A percentile compares a stretch with the other conserved stretches of the same genome.
phyloP scores from a whole-genome alignment of 2,329 filamentous ascomycete species.

The Allantophomopsis cytisporea region DNA sequence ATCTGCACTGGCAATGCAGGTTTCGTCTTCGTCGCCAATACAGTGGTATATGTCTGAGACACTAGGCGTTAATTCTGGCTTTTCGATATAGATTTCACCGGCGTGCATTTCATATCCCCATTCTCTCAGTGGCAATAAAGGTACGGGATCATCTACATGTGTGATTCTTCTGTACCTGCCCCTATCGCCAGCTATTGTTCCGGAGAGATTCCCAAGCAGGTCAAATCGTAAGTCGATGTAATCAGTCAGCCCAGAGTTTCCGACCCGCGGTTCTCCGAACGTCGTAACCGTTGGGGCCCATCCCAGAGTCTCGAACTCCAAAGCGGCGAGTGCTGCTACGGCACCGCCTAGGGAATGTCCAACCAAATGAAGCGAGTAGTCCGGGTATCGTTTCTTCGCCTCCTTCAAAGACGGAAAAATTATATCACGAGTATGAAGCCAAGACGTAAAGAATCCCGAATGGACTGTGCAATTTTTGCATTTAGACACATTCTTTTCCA shows the following conservation, averaged over 20 bases:
- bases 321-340: slow-evolving; percentile 72
- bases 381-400: slow-evolving; percentile 46
- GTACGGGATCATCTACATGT: slow-evolving; percentile 77
- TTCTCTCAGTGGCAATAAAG: slow-evolving; percentile 70
- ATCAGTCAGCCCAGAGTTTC: slow-evolving; percentile 39
- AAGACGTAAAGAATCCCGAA: slow-evolving; percentile 76
- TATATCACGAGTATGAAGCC: slow-evolving; percentile 57
- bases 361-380: slow-evolving; percentile 64
- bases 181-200: background rate
- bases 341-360: slow-evolving; percentile 87
- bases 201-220: background rate
- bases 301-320: slow-evolving; percentile 65
- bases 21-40: slow-evolving; percentile 52
- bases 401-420: slow-evolving; percentile 55
- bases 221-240: slow-evolving; percentile 41
- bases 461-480: slow-evolving; percentile 90
- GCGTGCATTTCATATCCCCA: slow-evolving; percentile 82
- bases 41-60: slow-evolving; percentile 60
- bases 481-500: slow-evolving; percentile 23
- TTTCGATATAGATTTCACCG: slow-evolving; percentile 78
- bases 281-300: slow-evolving; percentile 73
- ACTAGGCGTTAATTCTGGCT: slow-evolving; percentile 52
- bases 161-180: slow-evolving; percentile 63
- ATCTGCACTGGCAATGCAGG: slow-evolving; percentile 49
- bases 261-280: slow-evolving; percentile 73